phyloP scores from a whole-genome alignment of 2,329 filamentous ascomycete genomes.

The Exophiala sideris region DNA sequence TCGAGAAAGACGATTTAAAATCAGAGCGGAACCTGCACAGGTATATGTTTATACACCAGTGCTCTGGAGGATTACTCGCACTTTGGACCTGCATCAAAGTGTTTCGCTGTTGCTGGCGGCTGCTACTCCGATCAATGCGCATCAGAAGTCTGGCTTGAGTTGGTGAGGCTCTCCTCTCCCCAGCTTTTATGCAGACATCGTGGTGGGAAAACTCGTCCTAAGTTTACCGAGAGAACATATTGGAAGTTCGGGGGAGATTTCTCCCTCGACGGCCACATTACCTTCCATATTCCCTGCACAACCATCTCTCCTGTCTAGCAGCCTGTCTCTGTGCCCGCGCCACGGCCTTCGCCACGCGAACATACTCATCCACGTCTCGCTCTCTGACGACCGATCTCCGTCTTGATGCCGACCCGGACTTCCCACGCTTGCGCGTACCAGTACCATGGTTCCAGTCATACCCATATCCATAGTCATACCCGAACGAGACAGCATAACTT shows the following conservation, averaged over 20 bases:
- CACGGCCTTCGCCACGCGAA: background rate
- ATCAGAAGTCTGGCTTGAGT: too few relatives aligned
- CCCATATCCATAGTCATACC: background rate
- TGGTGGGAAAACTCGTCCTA: too few relatives aligned
- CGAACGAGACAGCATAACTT: background rate
- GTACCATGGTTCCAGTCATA: background rate
- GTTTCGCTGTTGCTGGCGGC: too few relatives aligned
- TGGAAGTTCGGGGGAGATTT: background rate
- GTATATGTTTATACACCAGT: background rate
- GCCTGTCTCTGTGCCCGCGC: constrained; percentile 4
- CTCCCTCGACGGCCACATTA: background rate
- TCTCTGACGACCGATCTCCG: constrained; percentile 1
- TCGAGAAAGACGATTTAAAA: constrained; percentile 19
- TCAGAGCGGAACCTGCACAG: background rate
- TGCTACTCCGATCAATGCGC: too few relatives aligned
- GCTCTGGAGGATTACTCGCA: background rate
- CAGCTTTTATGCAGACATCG: too few relatives aligned
- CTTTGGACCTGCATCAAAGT: too few relatives aligned
- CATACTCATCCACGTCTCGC: background rate
- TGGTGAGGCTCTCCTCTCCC: too few relatives aligned
- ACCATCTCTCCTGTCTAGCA: constrained; percentile 2
- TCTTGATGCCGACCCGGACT: background rate
- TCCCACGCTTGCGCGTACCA: background rate
- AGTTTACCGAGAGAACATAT: too few relatives aligned
- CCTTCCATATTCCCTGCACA: constrained; percentile 4